A percentile compares a stretch with the other conserved stretches of the same genome.
phyloP scores from a whole-genome alignment of 345 rosid species.

The Populus davidiana region DNA sequence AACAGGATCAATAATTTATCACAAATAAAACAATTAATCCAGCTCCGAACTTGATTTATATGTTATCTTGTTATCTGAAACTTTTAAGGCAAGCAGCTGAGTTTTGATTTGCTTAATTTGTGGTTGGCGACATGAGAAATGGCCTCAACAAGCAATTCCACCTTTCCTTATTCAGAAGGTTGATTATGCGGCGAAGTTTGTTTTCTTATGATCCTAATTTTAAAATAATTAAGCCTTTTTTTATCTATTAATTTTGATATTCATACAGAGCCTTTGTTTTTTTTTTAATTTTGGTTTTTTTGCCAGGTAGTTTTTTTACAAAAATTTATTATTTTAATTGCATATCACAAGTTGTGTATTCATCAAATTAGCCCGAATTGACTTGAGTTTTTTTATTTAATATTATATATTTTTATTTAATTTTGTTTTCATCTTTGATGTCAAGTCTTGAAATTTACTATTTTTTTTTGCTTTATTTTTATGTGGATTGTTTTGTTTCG shows the following conservation, averaged over 20 bases:
- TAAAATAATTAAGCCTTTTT: neutral
- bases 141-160: constrained; percentile 7
- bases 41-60: constrained; percentile 1
- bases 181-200: constrained; percentile 22
- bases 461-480: rapidly evolving
- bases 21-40: neutral
- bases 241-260: no score
- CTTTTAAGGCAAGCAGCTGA: constrained; percentile 19
- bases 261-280: no score
- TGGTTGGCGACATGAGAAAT: constrained; percentile 17
- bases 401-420: no score
- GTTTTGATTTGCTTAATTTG: constrained; percentile 4
- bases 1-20: neutral
- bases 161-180: constrained; percentile 27
- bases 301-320: rapidly evolving
- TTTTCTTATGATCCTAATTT: constrained; percentile 6
- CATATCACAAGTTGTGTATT: rapidly evolving
- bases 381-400: no score
- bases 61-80: constrained; percentile 14
- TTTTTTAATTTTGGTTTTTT: no score
- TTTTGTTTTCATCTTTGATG: no score
- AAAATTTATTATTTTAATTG: no score
- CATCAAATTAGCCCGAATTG: rapidly evolving
- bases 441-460: no score
- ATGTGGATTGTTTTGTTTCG: rapidly evolving